Conservation (phyloP, 2,329 filamentous ascomycete genomes). For the Penicillium sp. region DNA sequence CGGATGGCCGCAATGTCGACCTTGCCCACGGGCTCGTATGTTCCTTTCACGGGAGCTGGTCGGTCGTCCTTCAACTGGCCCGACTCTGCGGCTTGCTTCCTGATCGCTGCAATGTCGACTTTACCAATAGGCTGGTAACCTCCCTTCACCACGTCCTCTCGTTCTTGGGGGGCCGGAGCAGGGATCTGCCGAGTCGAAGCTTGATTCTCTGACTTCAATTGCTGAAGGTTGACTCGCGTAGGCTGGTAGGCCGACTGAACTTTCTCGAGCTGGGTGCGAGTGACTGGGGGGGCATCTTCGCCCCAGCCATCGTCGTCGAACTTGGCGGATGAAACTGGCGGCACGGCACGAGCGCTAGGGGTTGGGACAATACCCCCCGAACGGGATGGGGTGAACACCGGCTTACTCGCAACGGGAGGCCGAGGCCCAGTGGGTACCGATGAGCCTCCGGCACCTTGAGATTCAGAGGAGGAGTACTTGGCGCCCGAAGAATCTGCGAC, state of each 20-base stretch:
- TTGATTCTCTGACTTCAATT: conserved; percentile 66
- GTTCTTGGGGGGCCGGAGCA: conserved; percentile 42
- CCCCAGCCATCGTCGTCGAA: conserved; percentile 91
- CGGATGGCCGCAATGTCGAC: conserved; percentile 95
- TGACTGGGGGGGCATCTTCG: conserved; percentile 82
- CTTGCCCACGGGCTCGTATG: conserved; percentile 92
- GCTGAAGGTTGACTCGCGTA: conserved; percentile 88
- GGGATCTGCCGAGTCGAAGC: conserved; percentile 50
- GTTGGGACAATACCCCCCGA: conserved; percentile 57
- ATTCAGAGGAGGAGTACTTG: conserved; percentile 79
- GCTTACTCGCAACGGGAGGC: conserved; percentile 77
- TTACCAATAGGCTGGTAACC: conserved; percentile 92
- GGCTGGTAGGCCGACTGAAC: conserved; percentile 90
- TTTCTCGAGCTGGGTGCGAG: conserved; percentile 81
- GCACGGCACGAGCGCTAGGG: conserved; percentile 50
- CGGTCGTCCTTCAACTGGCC: conserved; percentile 60
- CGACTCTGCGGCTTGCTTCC: conserved; percentile 63
- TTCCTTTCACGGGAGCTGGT: conserved; percentile 78
- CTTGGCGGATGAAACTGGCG: conserved; percentile 46
- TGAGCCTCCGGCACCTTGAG: conserved; percentile 40
- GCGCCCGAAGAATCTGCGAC: conserved; percentile 90
- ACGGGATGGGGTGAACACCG: conserved; percentile 76
- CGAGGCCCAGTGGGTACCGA: conserved; percentile 47
- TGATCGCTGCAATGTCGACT: conserved; percentile 91
- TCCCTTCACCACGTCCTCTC: conserved; percentile 67